A percentile compares a stretch with the other conserved stretches of the same genome.
phyloP scores from a whole-genome alignment of 176 grass and related monocot species.

The Microstegium vimineum region DNA sequence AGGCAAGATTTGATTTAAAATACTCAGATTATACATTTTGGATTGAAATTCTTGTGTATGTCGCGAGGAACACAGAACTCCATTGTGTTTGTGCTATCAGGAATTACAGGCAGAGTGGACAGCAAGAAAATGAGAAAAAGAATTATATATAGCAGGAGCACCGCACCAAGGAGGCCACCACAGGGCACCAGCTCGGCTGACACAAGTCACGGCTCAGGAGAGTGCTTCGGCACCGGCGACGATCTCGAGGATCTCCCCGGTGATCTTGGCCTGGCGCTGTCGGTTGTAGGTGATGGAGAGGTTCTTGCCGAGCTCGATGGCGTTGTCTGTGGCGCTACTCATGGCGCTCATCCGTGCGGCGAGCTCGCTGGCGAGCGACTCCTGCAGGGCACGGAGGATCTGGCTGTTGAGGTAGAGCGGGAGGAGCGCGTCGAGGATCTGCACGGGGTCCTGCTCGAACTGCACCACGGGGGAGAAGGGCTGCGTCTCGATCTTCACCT shows the following conservation, averaged over 20 bases:
- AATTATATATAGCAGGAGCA: constrained; percentile 39
- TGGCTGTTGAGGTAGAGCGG: constrained; percentile 93
- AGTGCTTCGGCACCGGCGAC: constrained; percentile 63
- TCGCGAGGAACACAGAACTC: constrained; percentile 12
- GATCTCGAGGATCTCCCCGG: constrained; percentile 87
- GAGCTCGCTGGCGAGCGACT: constrained; percentile 85
- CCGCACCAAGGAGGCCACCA: background rate
- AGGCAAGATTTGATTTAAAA: background rate
- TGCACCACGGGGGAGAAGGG: constrained; percentile 71
- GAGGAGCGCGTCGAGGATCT: constrained; percentile 83
- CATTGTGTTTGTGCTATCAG: constrained; percentile 32
- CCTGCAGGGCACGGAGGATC: constrained; percentile 78
- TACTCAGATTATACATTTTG: constrained; percentile 44
- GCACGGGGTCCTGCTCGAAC: constrained; percentile 93
- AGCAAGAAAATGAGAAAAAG: background rate
- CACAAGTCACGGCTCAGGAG: background rate
- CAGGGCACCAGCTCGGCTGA: background rate
- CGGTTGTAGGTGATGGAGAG: constrained; percentile 67
- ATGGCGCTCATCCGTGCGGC: constrained; percentile 86
- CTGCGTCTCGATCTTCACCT: constrained; percentile 56
- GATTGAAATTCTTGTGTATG: constrained; percentile 25
- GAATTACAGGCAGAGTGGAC: constrained; percentile 35
- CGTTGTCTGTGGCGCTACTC: constrained; percentile 81
- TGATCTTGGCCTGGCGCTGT: constrained; percentile 84
- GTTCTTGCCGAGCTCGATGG: constrained; percentile 49